These are phyloP conservation scores for Picea sitchensis DNA, from an alignment of 75 land plant genomes.

Conservation along the genomic window DNA sequence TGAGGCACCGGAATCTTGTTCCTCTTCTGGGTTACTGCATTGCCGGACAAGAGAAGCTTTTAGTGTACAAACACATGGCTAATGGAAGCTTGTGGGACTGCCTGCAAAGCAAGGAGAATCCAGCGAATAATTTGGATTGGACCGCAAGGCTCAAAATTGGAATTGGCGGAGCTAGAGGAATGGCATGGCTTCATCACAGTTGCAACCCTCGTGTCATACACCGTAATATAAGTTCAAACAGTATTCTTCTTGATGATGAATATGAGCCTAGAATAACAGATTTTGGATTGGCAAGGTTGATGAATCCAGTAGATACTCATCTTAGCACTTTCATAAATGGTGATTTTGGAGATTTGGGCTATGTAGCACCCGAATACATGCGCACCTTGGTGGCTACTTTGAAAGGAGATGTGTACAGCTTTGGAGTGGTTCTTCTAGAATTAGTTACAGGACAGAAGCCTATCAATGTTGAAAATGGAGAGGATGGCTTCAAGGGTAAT, in stretches of 20 bases:
- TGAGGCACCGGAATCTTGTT: slow-evolving; percentile 74
- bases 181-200: slow-evolving; percentile 94
- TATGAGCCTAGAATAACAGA: slow-evolving; percentile 87
- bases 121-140: slow-evolving; percentile 52
- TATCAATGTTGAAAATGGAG: slow-evolving; percentile 53
- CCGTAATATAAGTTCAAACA: slow-evolving; percentile 82
- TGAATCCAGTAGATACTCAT: slow-evolving; percentile 92
- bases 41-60: slow-evolving; percentile 72
- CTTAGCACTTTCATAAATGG: slow-evolving; percentile 94
- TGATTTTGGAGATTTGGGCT: slow-evolving; percentile 91
- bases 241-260: slow-evolving; percentile 75
- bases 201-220: slow-evolving; percentile 96
- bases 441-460: slow-evolving; percentile 80
- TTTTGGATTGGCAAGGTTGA: slow-evolving; percentile 93
- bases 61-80: slow-evolving; percentile 83
- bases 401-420: slow-evolving; percentile 94
- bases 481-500: slow-evolving; percentile 68
- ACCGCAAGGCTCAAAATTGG: slow-evolving; percentile 65
- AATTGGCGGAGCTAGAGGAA: slow-evolving; percentile 79
- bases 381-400: slow-evolving; percentile 86
- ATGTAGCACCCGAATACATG: slow-evolving; percentile 95
- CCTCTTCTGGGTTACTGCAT: slow-evolving; percentile 86
- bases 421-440: slow-evolving; percentile 91
- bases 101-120: slow-evolving; percentile 39
- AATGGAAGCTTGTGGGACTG: slow-evolving; percentile 60